Evolutionary conservation across 306 rosid genomes (phyloP).

Genomic region (Quercus dentata): DNA sequence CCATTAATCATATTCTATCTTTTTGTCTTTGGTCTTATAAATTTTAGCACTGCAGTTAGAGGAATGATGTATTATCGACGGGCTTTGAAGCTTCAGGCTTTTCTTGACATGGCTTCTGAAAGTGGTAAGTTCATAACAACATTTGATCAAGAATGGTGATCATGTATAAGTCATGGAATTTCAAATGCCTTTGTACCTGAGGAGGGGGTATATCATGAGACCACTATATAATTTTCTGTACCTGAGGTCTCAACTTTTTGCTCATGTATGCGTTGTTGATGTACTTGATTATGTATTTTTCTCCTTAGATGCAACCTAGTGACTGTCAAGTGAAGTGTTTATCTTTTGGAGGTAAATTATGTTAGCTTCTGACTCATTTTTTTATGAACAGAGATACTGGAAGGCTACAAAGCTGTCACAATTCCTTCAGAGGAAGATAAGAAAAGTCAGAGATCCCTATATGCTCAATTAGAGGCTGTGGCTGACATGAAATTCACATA

Average conservation of each 20-base stretch:
- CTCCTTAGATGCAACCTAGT: conserved; percentile 5
- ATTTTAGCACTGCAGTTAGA: conserved; percentile 58
- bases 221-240: background rate
- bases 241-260: background rate
- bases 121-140: conserved; percentile 45
- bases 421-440: conserved; percentile 87
- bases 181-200: background rate
- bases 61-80: conserved; percentile 98
- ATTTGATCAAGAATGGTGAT: conserved; percentile 1
- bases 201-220: too few relatives aligned
- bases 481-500: conserved; percentile 97
- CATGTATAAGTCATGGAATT: conserved; percentile 8
- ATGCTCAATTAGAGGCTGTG: conserved; percentile 86
- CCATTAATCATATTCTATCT: conserved; percentile 14
- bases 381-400: conserved; percentile 71
- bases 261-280: background rate
- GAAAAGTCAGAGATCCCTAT: conserved; percentile 84
- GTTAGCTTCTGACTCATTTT: conserved; percentile 12
- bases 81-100: conserved; percentile 97
- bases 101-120: conserved; percentile 96
- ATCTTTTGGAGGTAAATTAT: conserved; percentile 18
- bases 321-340: conserved; percentile 2
- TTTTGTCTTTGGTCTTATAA: conserved; percentile 23
- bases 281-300: conserved; percentile 6
- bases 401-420: conserved; percentile 85